phyloP scores from a whole-genome alignment of 176 grass and related monocot genomes.

The Bonia amplexicaulis region DNA sequence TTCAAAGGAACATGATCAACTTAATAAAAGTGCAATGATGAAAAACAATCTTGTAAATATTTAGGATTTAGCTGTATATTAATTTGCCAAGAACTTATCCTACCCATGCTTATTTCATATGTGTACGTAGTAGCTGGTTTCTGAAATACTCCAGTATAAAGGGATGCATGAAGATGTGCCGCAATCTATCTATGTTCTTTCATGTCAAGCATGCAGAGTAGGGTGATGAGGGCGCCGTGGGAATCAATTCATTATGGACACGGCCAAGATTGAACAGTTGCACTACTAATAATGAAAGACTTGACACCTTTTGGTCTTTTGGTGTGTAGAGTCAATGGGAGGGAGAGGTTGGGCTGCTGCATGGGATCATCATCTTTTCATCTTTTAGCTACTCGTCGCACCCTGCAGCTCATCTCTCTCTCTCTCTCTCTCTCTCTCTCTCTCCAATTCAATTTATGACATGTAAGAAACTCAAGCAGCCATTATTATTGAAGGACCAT shows the following conservation, averaged over 20 bases:
- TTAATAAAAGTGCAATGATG: not conserved
- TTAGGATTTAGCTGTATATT: not conserved
- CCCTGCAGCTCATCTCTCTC: not conserved
- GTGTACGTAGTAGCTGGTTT: not conserved
- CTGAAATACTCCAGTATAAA: not conserved
- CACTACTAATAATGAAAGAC: constrained; percentile 28
- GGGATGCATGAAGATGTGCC: not conserved
- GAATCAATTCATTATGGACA: constrained; percentile 39
- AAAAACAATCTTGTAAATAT: not conserved
- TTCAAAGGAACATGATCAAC: not conserved
- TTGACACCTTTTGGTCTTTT: constrained; percentile 26
- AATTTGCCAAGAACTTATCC: not conserved
- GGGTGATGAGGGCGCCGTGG: constrained; percentile 9
- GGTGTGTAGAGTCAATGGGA: constrained; percentile 2
- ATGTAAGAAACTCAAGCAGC: not conserved
- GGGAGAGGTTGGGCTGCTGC: not conserved
- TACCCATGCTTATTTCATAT: not conserved
- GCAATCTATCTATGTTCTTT: constrained; percentile 5
- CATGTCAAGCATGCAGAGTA: constrained; percentile 27
- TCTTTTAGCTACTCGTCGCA: not conserved
- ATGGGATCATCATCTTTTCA: not conserved
- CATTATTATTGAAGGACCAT: not conserved
- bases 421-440: not conserved
- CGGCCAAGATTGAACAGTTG: constrained; percentile 33
- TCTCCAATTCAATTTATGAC: not conserved